These are phyloP conservation scores for Myriosclerotinia scirpicola DNA, from an alignment of 2,329 filamentous ascomycete genomes.

Conservation along the genomic window DNA sequence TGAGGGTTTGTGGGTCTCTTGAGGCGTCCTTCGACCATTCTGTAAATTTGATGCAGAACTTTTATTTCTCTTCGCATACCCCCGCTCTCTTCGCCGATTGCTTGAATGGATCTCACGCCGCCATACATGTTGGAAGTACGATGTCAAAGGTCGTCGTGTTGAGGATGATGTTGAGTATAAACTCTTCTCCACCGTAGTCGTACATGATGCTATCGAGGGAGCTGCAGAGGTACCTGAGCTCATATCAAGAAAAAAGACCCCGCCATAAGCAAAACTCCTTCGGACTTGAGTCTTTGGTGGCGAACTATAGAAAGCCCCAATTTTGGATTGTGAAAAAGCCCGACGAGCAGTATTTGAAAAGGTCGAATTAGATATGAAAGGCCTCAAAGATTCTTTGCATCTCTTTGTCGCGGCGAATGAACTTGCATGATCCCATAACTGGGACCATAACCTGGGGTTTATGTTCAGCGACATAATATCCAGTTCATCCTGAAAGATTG, in stretches of 20 bases:
- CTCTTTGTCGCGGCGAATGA: constrained; percentile 29
- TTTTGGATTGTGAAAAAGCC: constrained; percentile 30
- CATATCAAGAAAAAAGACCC: constrained; percentile 52
- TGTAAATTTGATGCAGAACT: constrained; percentile 38
- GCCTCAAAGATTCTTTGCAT: constrained; percentile 26
- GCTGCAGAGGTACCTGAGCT: constrained; percentile 43
- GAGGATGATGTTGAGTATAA: constrained; percentile 29
- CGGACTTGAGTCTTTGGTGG: constrained; percentile 44
- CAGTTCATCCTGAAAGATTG: constrained; percentile 46
- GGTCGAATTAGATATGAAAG: constrained; percentile 24
- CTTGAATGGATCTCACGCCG: constrained; percentile 38
- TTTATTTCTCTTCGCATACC: constrained; percentile 36
- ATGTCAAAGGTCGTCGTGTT: constrained; percentile 24
- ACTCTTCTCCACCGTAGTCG: constrained; percentile 32
- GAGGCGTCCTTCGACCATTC: constrained; percentile 28
- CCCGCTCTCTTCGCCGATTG: constrained; percentile 33
- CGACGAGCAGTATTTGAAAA: constrained; percentile 26
- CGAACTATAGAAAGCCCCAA: constrained; percentile 39
- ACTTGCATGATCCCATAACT: constrained; percentile 41
- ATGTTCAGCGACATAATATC: constrained; percentile 48
- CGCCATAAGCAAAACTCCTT: constrained; percentile 55
- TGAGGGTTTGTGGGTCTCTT: constrained; percentile 30
- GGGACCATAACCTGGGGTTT: constrained; percentile 49
- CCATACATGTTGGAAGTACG: constrained; percentile 34
- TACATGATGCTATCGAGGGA: constrained; percentile 36